Conservation (phyloP, 148 eudicot species). For the Linanthus parryae region DNA sequence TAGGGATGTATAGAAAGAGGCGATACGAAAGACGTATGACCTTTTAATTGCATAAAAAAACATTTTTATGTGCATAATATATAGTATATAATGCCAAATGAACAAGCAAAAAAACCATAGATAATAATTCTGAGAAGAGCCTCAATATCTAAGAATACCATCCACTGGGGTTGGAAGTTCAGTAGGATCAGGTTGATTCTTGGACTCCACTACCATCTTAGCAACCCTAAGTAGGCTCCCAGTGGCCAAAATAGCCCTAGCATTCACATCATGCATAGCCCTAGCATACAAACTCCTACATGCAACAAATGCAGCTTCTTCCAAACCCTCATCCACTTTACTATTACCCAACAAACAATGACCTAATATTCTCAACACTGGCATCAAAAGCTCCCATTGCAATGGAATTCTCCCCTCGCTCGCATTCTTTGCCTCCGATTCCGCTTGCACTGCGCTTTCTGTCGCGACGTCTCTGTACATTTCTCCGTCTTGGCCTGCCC, state of each 20-base stretch:
- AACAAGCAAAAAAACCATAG: neutral
- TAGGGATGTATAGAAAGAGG: no score
- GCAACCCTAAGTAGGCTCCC: slow-evolving; percentile 59
- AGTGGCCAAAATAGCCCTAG: slow-evolving; percentile 71
- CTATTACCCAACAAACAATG: slow-evolving; percentile 60
- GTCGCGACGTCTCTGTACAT: neutral
- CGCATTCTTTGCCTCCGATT: neutral
- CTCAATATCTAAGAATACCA: slow-evolving; percentile 30
- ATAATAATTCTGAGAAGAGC: neutral
- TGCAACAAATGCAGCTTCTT: slow-evolving; percentile 51
- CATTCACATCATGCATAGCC: slow-evolving; percentile 61
- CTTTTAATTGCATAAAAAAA: no score
- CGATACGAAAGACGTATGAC: no score
- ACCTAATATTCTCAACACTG: slow-evolving; percentile 65
- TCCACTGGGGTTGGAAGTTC: slow-evolving; percentile 37
- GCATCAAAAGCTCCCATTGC: slow-evolving; percentile 86
- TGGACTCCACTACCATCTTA: slow-evolving; percentile 22
- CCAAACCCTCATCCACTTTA: slow-evolving; percentile 24
- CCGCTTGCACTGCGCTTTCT: neutral
- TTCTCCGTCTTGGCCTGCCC: slow-evolving; percentile 53
- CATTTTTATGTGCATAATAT: no score
- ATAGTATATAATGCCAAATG: neutral
- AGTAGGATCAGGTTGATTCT: slow-evolving; percentile 43
- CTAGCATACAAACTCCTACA: slow-evolving; percentile 59
- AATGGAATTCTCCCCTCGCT: slow-evolving; percentile 45